phyloP scores from a whole-genome alignment of 2,329 filamentous ascomycete genomes.

The Penicillium brasilianum region DNA sequence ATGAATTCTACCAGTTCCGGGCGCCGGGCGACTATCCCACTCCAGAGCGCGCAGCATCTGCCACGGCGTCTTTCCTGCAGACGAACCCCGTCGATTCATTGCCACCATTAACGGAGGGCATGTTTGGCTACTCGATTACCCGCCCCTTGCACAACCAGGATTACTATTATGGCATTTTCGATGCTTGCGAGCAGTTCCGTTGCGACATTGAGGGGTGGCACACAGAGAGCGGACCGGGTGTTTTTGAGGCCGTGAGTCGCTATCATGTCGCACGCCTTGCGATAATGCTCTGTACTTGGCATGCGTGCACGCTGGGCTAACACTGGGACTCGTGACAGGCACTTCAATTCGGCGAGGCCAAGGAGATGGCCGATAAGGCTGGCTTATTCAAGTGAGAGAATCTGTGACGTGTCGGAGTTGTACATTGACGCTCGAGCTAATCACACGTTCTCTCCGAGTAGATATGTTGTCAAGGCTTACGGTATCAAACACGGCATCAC shows the following conservation, averaged over 20 bases:
- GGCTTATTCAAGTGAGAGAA: constrained; percentile 79
- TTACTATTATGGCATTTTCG: constrained; percentile 87
- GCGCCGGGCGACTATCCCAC: constrained; percentile 60
- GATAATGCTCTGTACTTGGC: background rate
- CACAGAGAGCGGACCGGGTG: constrained; percentile 89
- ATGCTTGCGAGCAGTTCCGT: constrained; percentile 75
- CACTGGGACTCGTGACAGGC: constrained; percentile 52
- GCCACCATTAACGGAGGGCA: constrained; percentile 83
- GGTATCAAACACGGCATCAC: constrained; percentile 88
- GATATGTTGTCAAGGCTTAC: constrained; percentile 85
- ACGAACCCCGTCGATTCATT: constrained; percentile 75
- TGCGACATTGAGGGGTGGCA: constrained; percentile 94
- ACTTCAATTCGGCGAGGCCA: constrained; percentile 85
- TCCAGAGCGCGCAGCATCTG: constrained; percentile 65
- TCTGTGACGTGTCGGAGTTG: background rate
- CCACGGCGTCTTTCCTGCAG: constrained; percentile 74
- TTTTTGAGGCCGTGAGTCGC: constrained; percentile 79
- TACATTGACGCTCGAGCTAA: constrained; percentile 16
- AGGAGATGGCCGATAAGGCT: constrained; percentile 88
- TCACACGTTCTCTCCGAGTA: constrained; percentile 31
- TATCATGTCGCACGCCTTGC: background rate
- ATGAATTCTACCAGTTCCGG: constrained; percentile 92
- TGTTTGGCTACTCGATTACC: constrained; percentile 94
- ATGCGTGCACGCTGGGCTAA: background rate
- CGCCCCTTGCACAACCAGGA: constrained; percentile 87